Base-by-base conservation (phyloP, 305 asterid genomes). In the Solanum chacoense region DNA sequence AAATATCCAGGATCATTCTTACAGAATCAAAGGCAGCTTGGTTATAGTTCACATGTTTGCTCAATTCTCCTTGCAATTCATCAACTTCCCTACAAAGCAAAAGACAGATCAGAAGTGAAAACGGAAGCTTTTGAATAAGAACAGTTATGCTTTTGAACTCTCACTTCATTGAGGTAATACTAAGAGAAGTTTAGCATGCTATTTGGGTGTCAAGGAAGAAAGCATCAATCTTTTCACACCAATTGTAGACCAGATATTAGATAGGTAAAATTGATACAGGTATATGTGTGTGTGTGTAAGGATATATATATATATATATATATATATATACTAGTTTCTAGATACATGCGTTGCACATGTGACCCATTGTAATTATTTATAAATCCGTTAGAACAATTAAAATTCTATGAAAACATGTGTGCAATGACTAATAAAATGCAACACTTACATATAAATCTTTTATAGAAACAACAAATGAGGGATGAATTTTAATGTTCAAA, bases 41-140 rank as follows among this genome's bases (percentile, higher is more conserved):
- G 90, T 91, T 90, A 89, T 90, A 89, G 84, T 85, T 89, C 91
- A 91, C 87, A 79, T 92, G 89, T 80, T 91, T 90, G 72, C 78
- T 89, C 88, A 95, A 85, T 85, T 86, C 91, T 32, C 85, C 86
- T 84, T 92, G 94, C 88, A 93, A 87, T 88, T 91, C 93, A 90
- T 92, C 94, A 87, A 91, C 91, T 89, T 92, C 93, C 91, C 95
- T 94, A 90, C 87, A 90, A 86, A 88, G 36, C 36, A 83, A 77
- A 42, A 35, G 78, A 18, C 59, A 32, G 42, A 26, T 45, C 28
- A 36, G 45, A 37, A 34, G 84, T n/a, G 14, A n/a, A 63, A 84
- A 29, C 28, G 8, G 38, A 59, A 31, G 45, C 74, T 84, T 32
- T 84, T 55, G 9, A 84, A 84, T 32, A 34, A 32, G 75, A 84